These are phyloP conservation scores for Cladosporium phlei DNA, from an alignment of 2,329 filamentous ascomycete species.

Conservation along the genomic window DNA sequence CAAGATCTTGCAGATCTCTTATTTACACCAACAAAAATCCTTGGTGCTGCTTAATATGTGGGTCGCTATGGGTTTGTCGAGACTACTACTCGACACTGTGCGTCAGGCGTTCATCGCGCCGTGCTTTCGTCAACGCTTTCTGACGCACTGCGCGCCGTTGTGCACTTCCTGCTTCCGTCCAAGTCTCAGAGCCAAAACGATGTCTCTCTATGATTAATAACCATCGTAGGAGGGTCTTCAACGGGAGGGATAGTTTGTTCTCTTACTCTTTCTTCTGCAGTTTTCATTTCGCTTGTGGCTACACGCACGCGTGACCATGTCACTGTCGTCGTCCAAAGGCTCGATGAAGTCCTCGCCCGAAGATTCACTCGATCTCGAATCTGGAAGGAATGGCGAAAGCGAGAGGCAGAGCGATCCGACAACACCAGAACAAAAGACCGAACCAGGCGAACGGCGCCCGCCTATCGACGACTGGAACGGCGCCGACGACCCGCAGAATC, in stretches of 20 bases:
- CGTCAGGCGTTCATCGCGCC: background rate
- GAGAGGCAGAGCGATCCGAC: background rate
- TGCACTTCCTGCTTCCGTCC: background rate
- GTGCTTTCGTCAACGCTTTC: conserved; percentile 6
- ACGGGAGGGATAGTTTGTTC: no score
- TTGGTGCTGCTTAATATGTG: no score
- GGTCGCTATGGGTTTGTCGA: no score
- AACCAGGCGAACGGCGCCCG: background rate
- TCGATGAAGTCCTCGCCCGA: conserved; percentile 1
- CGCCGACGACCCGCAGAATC: conserved; percentile 42
- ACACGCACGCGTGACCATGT: no score
- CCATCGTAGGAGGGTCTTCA: no score
- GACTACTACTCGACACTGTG: no score
- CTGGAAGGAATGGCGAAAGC: background rate
- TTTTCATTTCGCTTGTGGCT: no score
- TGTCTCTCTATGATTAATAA: no score
- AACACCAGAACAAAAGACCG: background rate
- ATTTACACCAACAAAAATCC: no score
- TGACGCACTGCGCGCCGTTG: background rate
- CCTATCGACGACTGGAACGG: conserved; percentile 20
- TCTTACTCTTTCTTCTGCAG: no score
- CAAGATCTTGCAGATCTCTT: no score
- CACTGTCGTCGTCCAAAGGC: background rate
- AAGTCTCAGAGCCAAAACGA: no score
- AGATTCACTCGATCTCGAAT: background rate